These are phyloP conservation scores for Lithohypha guttulata DNA, from an alignment of 2,329 filamentous ascomycete genomes.

Conservation along the genomic window DNA sequence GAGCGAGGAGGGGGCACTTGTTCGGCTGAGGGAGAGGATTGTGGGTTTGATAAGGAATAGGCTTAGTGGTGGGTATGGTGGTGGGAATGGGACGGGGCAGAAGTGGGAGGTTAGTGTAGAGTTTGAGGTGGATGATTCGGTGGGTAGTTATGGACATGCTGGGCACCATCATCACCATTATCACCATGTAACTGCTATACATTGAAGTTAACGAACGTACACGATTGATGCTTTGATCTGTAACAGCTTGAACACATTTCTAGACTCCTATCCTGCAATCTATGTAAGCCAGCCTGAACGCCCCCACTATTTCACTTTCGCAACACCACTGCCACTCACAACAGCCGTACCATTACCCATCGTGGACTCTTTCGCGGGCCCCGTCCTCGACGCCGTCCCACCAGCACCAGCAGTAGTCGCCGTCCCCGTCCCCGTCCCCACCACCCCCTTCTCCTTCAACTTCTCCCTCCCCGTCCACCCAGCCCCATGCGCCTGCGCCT, in stretches of 20 bases:
- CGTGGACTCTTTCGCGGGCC: no score
- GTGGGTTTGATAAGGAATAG: conserved; percentile 71
- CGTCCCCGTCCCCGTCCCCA: no score
- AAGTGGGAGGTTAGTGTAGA: conserved; percentile 92
- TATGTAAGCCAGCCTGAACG: no score
- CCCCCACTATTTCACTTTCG: no score
- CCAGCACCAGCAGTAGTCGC: background rate
- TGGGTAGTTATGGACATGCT: conserved; percentile 16
- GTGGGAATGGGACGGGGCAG: conserved; percentile 44
- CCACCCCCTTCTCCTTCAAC: conserved; percentile 5
- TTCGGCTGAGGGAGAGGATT: conserved; percentile 64
- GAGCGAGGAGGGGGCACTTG: conserved; percentile 56
- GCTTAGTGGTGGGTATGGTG: conserved; percentile 75
- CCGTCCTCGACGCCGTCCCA: no score
- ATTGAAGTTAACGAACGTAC: conserved; percentile 1
- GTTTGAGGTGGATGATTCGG: conserved; percentile 44
- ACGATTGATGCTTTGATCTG: no score
- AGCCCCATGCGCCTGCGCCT: conserved; percentile 7
- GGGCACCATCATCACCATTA: background rate
- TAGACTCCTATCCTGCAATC: no score
- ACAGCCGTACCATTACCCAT: no score
- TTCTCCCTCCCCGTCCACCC: conserved; percentile 8
- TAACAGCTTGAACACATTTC: no score
- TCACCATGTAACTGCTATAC: no score
- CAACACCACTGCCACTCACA: no score